Base-by-base conservation (phyloP, 441 rosid genomes). In the Croton laevigatus region DNA sequence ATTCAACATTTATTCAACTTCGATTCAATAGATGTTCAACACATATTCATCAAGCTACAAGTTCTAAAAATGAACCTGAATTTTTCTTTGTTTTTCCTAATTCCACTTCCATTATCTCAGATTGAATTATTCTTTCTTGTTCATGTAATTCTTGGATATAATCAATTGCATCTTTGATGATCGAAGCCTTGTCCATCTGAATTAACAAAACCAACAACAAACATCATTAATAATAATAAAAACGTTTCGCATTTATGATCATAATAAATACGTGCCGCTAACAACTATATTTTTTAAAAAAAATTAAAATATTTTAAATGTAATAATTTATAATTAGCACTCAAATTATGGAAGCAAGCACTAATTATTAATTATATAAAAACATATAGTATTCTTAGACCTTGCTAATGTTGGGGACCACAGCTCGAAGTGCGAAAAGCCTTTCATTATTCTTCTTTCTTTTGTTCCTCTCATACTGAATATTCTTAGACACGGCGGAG, bases 121-220 rank as follows among this genome's bases (percentile, higher is more conserved):
- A 79, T 64, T 83, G 85, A 16, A 94, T 85, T 71, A 84, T 85
- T 57, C 75, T 81, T 75, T 94, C 96, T 73, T 89, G 97, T 2
- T 86, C 86, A 12, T 91, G 99, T 74, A 94, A 70, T 49, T 90
- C 93, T 74, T 91, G 84, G 52, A 94, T 91, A 76, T 94, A 92
- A 63, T 86, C 87, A 19, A 94, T 94, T 3, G 99, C 97, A 27
- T 94, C 99, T 73, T 89, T 94, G 71, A 94, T 83, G 75, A 91
- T 94, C 13, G 99, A 94, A 20, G 99, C 99, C 85, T 90, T 94
- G 75, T 94, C 98, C 98, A 94, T 94, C 98, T 94, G 71, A 2
- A 75, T 12, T 27, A 23, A 27, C 12, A 32, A 16, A 58, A n/a
- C 9, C 11, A 12, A n/a, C n/a, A n/a, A n/a, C 61, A 8, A 58